Evolutionary conservation across 2,329 filamentous ascomycete genomes (phyloP), one percentile per base, ranked within the genome.

Genomic region (Penicillium palitans): DNA sequence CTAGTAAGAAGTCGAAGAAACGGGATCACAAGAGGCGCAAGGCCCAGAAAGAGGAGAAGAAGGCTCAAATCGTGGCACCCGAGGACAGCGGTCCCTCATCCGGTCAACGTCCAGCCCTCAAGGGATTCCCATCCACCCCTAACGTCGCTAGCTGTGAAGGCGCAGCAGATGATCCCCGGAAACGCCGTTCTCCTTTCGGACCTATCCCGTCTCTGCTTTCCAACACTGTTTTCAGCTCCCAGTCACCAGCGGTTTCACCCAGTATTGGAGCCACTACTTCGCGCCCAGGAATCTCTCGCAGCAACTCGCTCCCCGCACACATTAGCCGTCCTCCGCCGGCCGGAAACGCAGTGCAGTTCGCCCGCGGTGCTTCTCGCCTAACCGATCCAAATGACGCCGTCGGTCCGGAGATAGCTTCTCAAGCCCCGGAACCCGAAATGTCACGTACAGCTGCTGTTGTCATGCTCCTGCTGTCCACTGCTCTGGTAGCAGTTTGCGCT

Each of bases 401-500:
- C 2, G 47, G 62, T 3, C 33, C 59, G 0, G 62, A 68, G 24
- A 47, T 57, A 4, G 35, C 60, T 10, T 44, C 59, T 8, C 57
- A 64, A 13, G 59, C 66, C 2, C 51, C 60, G 1, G 65, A 72
- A 42, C 64, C 70, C 0, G 63, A 63, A 19, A 84, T 85, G 81
- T 85, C 83, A 15, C 80, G 82, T 46, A 85, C 83, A 25, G 79
- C 82, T 2, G 82, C 83, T 10, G 74, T 85, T 25, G 77, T 85
- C 55, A 78, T 85, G 71, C 73, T 86, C 27, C 68, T 85, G 21
- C 68, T 81, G 55, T 82, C 81, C 4, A 85, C 83, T 2, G 82
- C 72, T 15, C 74, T 86, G 2, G 83, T 86, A 17, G 89, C 90
- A 41, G 74, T 84, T 44, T 85, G 83, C 63, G 83, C 83, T 49